Percentiles rank a stretch among this genome's conserved stretches.
Evolutionary conservation across 257 asterid species (phyloP).

Genomic region (Lithospermum erythrorhizon): DNA sequence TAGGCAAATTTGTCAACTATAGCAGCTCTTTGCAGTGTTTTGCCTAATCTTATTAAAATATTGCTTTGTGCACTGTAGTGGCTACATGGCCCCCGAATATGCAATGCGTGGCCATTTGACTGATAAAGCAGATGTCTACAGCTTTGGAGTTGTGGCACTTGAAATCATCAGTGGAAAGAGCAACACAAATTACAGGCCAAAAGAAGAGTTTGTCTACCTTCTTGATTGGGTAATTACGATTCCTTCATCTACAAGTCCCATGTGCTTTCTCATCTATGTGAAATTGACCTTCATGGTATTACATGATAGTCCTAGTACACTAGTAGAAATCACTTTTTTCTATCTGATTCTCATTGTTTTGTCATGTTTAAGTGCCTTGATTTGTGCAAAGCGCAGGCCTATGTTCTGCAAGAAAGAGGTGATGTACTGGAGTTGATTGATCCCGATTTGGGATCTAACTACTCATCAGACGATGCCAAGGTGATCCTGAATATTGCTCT

Average conservation of each 20-base stretch:
- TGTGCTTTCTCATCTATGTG: not conserved
- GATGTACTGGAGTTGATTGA: constrained; percentile 66
- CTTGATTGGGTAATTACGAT: constrained; percentile 66
- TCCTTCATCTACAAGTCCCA: not conserved
- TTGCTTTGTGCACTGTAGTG: constrained; percentile 35
- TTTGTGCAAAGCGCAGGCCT: constrained; percentile 42
- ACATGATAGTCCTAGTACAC: not conserved
- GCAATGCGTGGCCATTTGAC: constrained; percentile 87
- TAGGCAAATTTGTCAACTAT: not conserved
- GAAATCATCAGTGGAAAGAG: constrained; percentile 86
- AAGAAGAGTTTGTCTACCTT: constrained; percentile 65
- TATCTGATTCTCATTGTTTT: not conserved
- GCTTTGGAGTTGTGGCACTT: constrained; percentile 89
- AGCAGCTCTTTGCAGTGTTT: not conserved
- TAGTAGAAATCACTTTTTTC: not conserved
- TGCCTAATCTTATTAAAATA: not conserved
- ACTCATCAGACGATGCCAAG: constrained; percentile 57
- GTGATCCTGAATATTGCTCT: constrained; percentile 64
- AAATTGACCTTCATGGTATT: not conserved
- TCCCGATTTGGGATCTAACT: constrained; percentile 54
- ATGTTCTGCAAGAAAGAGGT: constrained; percentile 73
- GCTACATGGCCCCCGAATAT: constrained; percentile 96
- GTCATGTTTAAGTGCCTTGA: not conserved
- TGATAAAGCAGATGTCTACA: constrained; percentile 80
- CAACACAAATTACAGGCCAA: constrained; percentile 74